Conservation (phyloP, 2,329 filamentous ascomycete genomes). For the Diaporthe capsici region DNA sequence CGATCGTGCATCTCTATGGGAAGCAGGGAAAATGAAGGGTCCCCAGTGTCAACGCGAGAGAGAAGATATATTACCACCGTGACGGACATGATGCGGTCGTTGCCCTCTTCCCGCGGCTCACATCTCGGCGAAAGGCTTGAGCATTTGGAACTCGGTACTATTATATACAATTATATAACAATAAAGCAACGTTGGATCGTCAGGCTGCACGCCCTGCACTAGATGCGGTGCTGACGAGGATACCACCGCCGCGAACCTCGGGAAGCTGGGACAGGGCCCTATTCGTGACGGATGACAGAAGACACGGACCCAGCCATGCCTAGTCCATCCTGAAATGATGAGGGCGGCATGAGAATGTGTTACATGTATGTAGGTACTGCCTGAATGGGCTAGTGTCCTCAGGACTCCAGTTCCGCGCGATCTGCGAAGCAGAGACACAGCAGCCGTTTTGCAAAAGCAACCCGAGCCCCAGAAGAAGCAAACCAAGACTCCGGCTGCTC, state of each 20-base stretch:
- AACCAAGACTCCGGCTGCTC: neutral
- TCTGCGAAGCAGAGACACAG: neutral
- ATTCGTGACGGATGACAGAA: slow-evolving; percentile 22
- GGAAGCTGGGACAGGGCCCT: slow-evolving; percentile 37
- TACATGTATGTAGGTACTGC: neutral
- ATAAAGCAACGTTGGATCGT: neutral
- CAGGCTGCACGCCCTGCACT: neutral
- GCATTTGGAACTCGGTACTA: neutral
- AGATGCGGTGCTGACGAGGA: slow-evolving; percentile 18
- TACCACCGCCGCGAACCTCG: slow-evolving; percentile 24
- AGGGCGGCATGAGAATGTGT: slow-evolving; percentile 7
- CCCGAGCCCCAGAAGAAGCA: slow-evolving; percentile 1
- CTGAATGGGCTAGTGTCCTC: slow-evolving; percentile 30
- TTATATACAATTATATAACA: neutral
- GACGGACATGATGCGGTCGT: neutral
- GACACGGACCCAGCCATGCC: slow-evolving; percentile 21
- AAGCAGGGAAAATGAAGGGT: neutral
- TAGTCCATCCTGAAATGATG: slow-evolving; percentile 9
- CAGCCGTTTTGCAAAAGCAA: slow-evolving; percentile 32
- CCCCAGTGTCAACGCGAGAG: neutral
- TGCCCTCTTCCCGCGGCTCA: neutral
- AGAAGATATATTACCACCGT: no score
- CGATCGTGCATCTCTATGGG: neutral
- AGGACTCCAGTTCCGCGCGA: neutral
- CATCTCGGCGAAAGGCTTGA: neutral